Evolutionary conservation across 2,329 filamentous ascomycete species (phyloP), one percentile per base, ranked within the genome.

Genomic region (Fusarium agapanthi): DNA sequence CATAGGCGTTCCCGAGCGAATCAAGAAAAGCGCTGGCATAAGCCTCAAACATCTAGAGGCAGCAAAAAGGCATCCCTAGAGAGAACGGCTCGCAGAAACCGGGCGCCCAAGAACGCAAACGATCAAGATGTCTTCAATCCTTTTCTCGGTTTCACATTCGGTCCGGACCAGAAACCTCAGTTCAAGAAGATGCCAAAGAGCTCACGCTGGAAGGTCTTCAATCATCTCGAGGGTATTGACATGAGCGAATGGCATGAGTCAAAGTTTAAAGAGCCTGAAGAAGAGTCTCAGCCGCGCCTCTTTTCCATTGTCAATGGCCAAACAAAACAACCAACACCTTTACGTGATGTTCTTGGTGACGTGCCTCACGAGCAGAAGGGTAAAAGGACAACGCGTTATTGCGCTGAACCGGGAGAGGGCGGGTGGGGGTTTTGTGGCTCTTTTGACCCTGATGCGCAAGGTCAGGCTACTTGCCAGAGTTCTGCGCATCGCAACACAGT

Each of bases 161-260:
- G 44, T 10, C 20, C 54, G 2, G 32, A 54, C 30, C 41, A 54
- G 32, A 62, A 57, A 26, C 54, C 51, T 24, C 62, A 51, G 7
- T 24, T 35, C 32, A 63, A 41, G 18, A 16, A 47, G 30, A 65
- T 35, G 5, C 16, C 53, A 18, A 73, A 45, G 41, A 60, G 37
- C 50, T 71, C 64, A 18, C 75, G 75, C 32, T 76, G 75, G 74
- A 71, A 68, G 40, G 41, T 26, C 18, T 60, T 64, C 28, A 75
- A 76, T 50, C 65, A 63, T 22, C 64, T 76, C 24, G 61, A 76
- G 32, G 44, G 40, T 32, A 30, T 77, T 24, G 59, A 73, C 32
- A 75, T 76, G 73, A 45, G 58, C 16, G 69, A 75, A 38, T 77
- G 75, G 75, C 59, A 61, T 16, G 28, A 40, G 18, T 59, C 45